phyloP scores from a whole-genome alignment of 768 basidiomycete genomes.

The Coprinopsis marcescibilis region DNA sequence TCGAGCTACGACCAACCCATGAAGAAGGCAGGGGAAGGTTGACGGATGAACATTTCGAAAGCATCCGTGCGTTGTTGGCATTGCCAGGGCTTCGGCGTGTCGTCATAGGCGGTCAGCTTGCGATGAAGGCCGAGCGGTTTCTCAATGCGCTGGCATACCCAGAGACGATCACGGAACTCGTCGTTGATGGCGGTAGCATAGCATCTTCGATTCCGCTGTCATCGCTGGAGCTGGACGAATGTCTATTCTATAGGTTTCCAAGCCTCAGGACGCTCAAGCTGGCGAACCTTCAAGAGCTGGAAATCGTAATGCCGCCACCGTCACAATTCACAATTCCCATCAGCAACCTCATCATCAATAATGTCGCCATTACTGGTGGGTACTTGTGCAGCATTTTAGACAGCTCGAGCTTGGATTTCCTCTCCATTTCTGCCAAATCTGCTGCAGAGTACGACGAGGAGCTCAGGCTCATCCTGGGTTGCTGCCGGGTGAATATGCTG shows the following conservation, averaged over 20 bases:
- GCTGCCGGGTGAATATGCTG: conserved; percentile 36
- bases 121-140: conserved; percentile 42
- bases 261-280: conserved; percentile 38
- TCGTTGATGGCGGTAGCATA: conserved; percentile 36
- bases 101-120: conserved; percentile 42
- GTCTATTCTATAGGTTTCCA: conserved; percentile 39
- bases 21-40: not conserved
- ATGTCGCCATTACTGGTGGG: conserved; percentile 37
- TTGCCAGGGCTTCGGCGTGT: conserved; percentile 37
- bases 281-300: conserved; percentile 34
- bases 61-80: conserved; percentile 36
- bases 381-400: conserved; percentile 34
- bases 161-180: conserved; percentile 34
- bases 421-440: conserved; percentile 32
- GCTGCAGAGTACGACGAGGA: conserved; percentile 34
- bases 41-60: conserved; percentile 7
- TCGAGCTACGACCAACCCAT: conserved; percentile 35
- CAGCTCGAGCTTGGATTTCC: conserved; percentile 28
- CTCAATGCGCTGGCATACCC: conserved; percentile 36
- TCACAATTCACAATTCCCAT: conserved; percentile 30
- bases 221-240: conserved; percentile 51
- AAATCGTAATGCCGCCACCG: conserved; percentile 35
- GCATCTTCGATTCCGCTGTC: conserved; percentile 22
- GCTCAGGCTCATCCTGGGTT: conserved; percentile 32
- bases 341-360: conserved; percentile 35